A percentile compares a stretch with the other conserved stretches of the same genome.
These are phyloP conservation scores for Mortierella sp. DNA, from an alignment of 371 early-diverging fungal genomes.

Conservation along the genomic window DNA sequence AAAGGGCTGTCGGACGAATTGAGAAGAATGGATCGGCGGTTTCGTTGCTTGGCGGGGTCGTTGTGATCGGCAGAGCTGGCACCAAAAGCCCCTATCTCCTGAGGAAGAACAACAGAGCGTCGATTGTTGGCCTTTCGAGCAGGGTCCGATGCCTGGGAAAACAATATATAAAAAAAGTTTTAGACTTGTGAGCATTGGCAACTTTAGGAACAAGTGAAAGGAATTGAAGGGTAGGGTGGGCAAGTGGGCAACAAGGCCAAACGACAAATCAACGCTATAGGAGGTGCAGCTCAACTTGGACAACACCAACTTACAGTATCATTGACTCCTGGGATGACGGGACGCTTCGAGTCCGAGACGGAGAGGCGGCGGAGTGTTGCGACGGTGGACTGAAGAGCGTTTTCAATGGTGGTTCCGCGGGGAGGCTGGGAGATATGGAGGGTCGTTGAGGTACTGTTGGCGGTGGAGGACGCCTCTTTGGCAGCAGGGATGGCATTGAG, in stretches of 20 bases:
- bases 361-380: slow-evolving; percentile 57
- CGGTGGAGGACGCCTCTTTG: slow-evolving; percentile 24
- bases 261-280: not conserved
- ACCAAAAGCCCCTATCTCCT: slow-evolving; percentile 34
- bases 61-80: slow-evolving; percentile 10
- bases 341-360: slow-evolving; percentile 48
- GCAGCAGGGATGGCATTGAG: slow-evolving; percentile 9
- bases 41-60: slow-evolving; percentile 22
- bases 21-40: slow-evolving; percentile 25
- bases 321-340: slow-evolving; percentile 22
- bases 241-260: not conserved
- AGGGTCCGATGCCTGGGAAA: slow-evolving; percentile 16
- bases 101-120: slow-evolving; percentile 40
- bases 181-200: slow-evolving; percentile 3
- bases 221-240: not conserved
- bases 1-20: slow-evolving; percentile 14
- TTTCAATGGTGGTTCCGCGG: slow-evolving; percentile 45
- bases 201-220: not conserved
- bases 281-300: not conserved
- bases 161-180: not conserved
- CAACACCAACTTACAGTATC: slow-evolving; percentile 28
- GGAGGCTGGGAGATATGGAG: slow-evolving; percentile 57
- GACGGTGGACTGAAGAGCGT: slow-evolving; percentile 54
- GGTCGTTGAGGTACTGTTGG: slow-evolving; percentile 31
- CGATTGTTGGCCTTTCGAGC: slow-evolving; percentile 33